Percentiles rank a stretch among this genome's conserved stretches.
Conservation (phyloP, 2,329 filamentous ascomycete species). For the Atkinsonella texensis region DNA sequence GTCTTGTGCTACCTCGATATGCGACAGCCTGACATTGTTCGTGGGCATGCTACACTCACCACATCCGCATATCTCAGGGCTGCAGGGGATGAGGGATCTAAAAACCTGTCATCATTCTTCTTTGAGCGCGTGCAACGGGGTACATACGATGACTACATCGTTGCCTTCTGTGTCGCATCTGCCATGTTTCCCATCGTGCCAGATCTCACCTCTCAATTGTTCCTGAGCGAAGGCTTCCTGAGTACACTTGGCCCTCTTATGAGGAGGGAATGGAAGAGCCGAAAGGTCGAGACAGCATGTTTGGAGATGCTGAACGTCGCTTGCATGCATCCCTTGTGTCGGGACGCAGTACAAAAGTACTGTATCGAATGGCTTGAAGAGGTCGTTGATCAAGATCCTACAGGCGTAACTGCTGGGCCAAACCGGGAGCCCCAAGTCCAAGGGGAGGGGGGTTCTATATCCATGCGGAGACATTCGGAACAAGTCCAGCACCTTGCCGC, state of each 20-base stretch:
- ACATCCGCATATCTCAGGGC: conserved; percentile 75
- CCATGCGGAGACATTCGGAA: conserved; percentile 48
- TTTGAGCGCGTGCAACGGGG: conserved; percentile 57
- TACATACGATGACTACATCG: conserved; percentile 77
- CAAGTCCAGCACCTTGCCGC: conserved; percentile 55
- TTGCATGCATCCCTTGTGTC: conserved; percentile 72
- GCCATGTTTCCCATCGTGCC: conserved; percentile 79
- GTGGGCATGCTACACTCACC: conserved; percentile 71
- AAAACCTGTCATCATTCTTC: conserved; percentile 63
- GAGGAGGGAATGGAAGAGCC: conserved; percentile 69
- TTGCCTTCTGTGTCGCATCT: conserved; percentile 87
- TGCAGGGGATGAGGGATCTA: conserved; percentile 56
- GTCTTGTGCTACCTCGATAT: conserved; percentile 80
- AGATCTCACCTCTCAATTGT: conserved; percentile 61
- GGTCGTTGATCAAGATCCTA: conserved; percentile 61
- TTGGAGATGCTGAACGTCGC: conserved; percentile 86
- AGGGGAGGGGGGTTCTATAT: conserved; percentile 45
- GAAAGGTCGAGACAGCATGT: conserved; percentile 74
- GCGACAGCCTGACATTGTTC: conserved; percentile 59
- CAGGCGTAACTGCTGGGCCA: conserved; percentile 37
- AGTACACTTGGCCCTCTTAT: conserved; percentile 64
- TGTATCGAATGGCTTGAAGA: conserved; percentile 82
- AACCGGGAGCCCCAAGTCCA: conserved; percentile 44
- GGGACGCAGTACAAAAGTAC: conserved; percentile 73
- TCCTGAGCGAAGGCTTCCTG: conserved; percentile 81